phyloP scores from a whole-genome alignment of 345 rosid species.

The Eucalyptus erythrocorys region DNA sequence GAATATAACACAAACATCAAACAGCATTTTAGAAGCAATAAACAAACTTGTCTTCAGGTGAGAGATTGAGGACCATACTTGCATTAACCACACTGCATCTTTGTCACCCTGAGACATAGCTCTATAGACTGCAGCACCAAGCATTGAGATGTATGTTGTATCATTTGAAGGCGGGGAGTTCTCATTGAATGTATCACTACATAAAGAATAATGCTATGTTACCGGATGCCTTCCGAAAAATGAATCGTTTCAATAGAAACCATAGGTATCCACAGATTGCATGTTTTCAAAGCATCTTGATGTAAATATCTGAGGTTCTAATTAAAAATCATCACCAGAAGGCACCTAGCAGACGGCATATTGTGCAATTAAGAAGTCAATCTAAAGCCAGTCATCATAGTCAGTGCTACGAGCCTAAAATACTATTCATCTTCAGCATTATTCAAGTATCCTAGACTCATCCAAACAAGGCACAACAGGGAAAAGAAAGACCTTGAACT shows the following conservation, averaged over 20 bases:
- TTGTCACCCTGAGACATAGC: no score
- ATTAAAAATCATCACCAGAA: background rate
- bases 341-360: background rate
- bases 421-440: background rate
- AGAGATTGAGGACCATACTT: no score
- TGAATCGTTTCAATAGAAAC: background rate
- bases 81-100: no score
- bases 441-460: background rate
- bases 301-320: background rate
- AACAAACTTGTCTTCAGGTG: no score
- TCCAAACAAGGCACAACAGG: background rate
- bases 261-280: background rate
- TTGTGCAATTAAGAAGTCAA: background rate
- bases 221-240: background rate
- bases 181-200: slow-evolving; percentile 93
- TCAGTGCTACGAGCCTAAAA: background rate
- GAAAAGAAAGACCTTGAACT: background rate
- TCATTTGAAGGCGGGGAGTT: slow-evolving; percentile 85
- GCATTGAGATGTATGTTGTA: slow-evolving; percentile 54
- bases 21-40: no score
- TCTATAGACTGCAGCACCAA: no score
- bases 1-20: no score
- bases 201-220: background rate
- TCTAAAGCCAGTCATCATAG: background rate
- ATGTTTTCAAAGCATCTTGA: background rate